A percentile compares a stretch with the other conserved stretches of the same genome.
These are phyloP conservation scores for Fusarium mundagurra DNA, from an alignment of 2,329 filamentous ascomycete species.

Conservation along the genomic window DNA sequence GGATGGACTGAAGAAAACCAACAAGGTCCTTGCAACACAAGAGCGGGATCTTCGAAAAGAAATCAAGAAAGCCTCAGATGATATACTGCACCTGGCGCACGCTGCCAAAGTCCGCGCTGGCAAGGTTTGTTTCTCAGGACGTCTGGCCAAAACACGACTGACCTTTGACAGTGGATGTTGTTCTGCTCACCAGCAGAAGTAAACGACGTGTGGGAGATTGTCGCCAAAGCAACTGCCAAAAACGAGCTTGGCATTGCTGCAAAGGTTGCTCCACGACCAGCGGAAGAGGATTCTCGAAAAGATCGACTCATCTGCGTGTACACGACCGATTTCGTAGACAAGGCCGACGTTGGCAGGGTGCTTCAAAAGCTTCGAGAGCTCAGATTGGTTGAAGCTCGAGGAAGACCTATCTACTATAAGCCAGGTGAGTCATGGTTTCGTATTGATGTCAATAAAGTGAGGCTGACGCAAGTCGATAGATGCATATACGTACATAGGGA, in stretches of 20 bases:
- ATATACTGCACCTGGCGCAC: conserved; percentile 70
- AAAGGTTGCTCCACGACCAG: conserved; percentile 72
- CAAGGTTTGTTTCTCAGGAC: conserved; percentile 61
- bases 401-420: conserved; percentile 79
- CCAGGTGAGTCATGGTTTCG: conserved; percentile 60
- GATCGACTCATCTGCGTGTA: conserved; percentile 79
- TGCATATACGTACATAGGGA: conserved; percentile 73
- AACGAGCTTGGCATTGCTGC: conserved; percentile 77
- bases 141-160: conserved; percentile 37
- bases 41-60: conserved; percentile 61
- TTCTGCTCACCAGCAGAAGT: conserved; percentile 67
- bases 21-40: conserved; percentile 48
- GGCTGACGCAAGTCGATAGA: conserved; percentile 55
- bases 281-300: conserved; percentile 50
- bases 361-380: conserved; percentile 69
- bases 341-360: conserved; percentile 74
- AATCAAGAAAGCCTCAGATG: conserved; percentile 58
- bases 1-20: conserved; percentile 54
- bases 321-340: conserved; percentile 77
- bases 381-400: conserved; percentile 62
- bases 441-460: background rate
- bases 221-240: conserved; percentile 73
- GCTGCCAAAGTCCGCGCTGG: conserved; percentile 68
- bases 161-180: conserved; percentile 74
- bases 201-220: conserved; percentile 70